Evolutionary conservation across 106 monocot species (phyloP), one percentile per base, ranked within the genome.

Genomic region (Amphibolis antarctica): DNA sequence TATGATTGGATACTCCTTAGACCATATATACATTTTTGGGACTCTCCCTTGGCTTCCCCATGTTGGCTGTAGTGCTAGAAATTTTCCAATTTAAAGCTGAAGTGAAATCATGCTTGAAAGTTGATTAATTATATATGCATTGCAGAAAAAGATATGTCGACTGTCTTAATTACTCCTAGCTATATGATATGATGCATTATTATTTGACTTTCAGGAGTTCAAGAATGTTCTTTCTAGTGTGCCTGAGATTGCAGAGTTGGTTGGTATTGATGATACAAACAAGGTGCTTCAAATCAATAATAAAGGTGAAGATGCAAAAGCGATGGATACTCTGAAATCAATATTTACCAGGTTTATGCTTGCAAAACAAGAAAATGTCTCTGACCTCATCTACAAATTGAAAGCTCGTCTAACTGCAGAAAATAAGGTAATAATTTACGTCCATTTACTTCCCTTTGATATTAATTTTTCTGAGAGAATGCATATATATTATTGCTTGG

Each of bases 321-420:
- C 30, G 27, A 87, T 77, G 77, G 50, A 60, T 60, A 23, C 55
- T 59, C 69, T 99, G 24, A 67, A 46, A 49, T 78, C 78, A 63
- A 55, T 83, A 19, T 99, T 88, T 63, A 88, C 91, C 49, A 85
- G 66, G 56, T 67, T 99, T 56, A 85, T 99, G 91, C 69, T 85
- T 46, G 84, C 91, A 36, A 69, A 43, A 55, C 62, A 83, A 61
- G 91, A 79, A 12, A 59, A 29, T 18, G 69, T 91, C 51, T 79
- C 81, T 55, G 62, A 77, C 64, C 45, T 78, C 11, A 67, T 88
- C 22, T 42, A 66, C 23, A 88, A 85, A 62, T 57, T 99, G 45
- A 85, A 66, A 62, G 21, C 11, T 25, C 91, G 91, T 19, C 61
- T 99, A 44, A 50, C 63, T 22, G 31, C 63, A 15, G 87, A 78